Base-by-base conservation (phyloP, 2,329 filamentous ascomycete species). In the Trichocomaceae sp. region DNA sequence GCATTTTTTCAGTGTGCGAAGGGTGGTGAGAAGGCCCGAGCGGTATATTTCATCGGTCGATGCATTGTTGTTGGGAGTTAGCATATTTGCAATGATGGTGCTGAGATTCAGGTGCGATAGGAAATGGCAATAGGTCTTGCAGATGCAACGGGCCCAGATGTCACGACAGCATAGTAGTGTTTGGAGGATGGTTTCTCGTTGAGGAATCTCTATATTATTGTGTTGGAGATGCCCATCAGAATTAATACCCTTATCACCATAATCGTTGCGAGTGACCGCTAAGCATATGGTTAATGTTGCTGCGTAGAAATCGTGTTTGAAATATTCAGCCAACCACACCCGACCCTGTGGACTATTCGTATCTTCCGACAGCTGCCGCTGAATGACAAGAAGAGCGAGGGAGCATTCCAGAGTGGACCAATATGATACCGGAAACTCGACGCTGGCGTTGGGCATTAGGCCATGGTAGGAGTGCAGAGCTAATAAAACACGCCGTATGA, bases 111-210 rank as follows among this genome's bases (percentile, higher is more conserved):
- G 47, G 39, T 55, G 44, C 10, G 52, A 50, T 15, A 57, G 17
- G 20, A 57, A 57, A 46, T 57, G 56, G 26, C 56, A 57, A 44
- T 57, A 50, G 12, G 56, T 55, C 19, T 54, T 52, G 19, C 56
- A 57, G 29, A 57, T 57, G 59, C 69, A 84, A 9, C 83, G 78
- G 1, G 79, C 73, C 1, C 70, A 77, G 12, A 77, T 81, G 56
- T 61, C 60, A 39, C 57, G 55, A 37, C 60, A 61, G 26, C 57
- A 59, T 19, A 55, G 41, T 6, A 61, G 31, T 1, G 60, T 60
- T 45, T 61, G 53, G 8, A 61, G 54, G 39, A 61, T 60, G 1
- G 59, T 61, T 39, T 59, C 55, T 20, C 55, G 48, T n/a, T 59
- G 59, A 22, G 59, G 58, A 19, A 59, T 55, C 13, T 54, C 50